Evolutionary conservation across 257 asterid species (phyloP), one percentile per base, ranked within the genome.

Genomic region (Nicotiana tomentosiformis): DNA sequence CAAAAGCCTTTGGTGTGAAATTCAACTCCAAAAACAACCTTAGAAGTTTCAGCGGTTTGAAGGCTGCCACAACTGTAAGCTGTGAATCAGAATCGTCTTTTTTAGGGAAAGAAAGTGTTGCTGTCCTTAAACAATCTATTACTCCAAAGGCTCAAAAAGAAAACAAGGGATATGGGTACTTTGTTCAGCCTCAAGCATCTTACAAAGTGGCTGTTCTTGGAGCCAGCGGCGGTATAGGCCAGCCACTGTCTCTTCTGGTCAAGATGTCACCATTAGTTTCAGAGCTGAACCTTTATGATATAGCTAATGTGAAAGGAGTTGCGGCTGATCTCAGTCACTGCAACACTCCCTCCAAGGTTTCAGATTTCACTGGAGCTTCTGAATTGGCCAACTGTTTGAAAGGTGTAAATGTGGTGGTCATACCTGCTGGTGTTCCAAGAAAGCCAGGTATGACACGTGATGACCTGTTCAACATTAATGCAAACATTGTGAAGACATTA

Each of bases 371-470:
- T 0, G 98, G 97, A 49, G 92, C 88, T 51, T 84, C 91, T 56
- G 95, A 94, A 65, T 84, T 94, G 85, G 91, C 92, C 5, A 82
- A 84, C 82, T 91, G 92, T 87, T 84, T 94, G 90, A 90, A 90
- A 88, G 97, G 77, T 30, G 97, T 76, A 7, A 78, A 94, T 62
- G 97, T 93, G 49, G 97, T 93, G 6, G 95, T 94, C 77, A 91
- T 94, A 80, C 97, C 97, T 16, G 98, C 97, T 65, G 98, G 98
- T 70, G 97, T 94, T 81, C 95, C 95, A 0, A 90, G 98, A 82
- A 94, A 94, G 86, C 97, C 97, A 1, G 98, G 98, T 7, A 93
- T 93, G 97, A 92, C 97, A 35, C 95, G 97, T 46, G 98, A 94
- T 77, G 98, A 93, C 87, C 93, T 94, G 67, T 94, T 94, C 78